Conservation (phyloP, 805 yeast genomes). For the Teunomyces kruisii region DNA sequence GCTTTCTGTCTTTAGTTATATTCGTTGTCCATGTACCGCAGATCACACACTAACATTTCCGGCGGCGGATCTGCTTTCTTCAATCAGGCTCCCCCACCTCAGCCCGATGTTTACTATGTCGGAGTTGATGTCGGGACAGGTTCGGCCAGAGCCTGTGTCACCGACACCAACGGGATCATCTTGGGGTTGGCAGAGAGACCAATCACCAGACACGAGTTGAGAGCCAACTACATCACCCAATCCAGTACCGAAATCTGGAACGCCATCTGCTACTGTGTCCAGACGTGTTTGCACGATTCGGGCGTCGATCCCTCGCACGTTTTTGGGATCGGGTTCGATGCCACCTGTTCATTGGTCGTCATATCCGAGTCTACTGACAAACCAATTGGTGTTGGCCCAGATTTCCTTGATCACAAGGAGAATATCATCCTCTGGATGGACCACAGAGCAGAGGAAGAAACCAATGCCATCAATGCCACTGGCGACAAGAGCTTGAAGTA, state of each 20-base stretch:
- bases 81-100: constrained; percentile 29
- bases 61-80: constrained; percentile 40
- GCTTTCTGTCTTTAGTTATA: not conserved
- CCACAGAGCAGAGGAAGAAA: constrained; percentile 86
- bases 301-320: constrained; percentile 67
- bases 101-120: constrained; percentile 54
- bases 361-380: constrained; percentile 60
- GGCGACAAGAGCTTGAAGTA: constrained; percentile 78
- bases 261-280: constrained; percentile 79
- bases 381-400: constrained; percentile 92
- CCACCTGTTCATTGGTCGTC: constrained; percentile 92
- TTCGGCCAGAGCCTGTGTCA: constrained; percentile 91
- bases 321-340: constrained; percentile 93
- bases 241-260: constrained; percentile 91
- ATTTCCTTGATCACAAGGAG: constrained; percentile 67
- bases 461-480: constrained; percentile 76
- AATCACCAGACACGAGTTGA: constrained; percentile 72
- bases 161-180: constrained; percentile 80
- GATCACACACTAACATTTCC: constrained; percentile 41
- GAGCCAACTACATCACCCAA: constrained; percentile 77
- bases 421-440: constrained; percentile 98
- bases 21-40: constrained; percentile 29
- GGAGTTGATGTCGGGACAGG: constrained; percentile 99
- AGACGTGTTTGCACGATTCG: constrained; percentile 69
- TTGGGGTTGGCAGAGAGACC: constrained; percentile 77